Conservation (phyloP, 257 asterid genomes). For the Striga asiatica region DNA sequence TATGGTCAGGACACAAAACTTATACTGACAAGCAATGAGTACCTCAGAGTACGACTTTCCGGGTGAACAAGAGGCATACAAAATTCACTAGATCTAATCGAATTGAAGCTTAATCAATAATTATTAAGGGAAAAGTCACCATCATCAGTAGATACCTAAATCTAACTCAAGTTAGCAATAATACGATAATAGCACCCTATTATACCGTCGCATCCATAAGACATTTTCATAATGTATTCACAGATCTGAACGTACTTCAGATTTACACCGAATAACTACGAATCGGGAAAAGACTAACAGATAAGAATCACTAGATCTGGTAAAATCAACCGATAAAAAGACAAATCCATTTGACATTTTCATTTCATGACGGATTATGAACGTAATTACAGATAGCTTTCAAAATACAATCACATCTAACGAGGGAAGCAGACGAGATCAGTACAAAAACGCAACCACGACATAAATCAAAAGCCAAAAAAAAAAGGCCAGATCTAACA, state of each 20-base stretch:
- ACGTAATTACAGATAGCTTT: background rate
- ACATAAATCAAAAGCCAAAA: background rate
- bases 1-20: background rate
- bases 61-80: background rate
- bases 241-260: background rate
- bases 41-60: too few species aligned
- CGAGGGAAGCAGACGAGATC: background rate
- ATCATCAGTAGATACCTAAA: too few species aligned
- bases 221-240: background rate
- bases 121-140: too few species aligned
- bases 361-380: background rate
- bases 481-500: background rate
- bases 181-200: background rate
- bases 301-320: slow-evolving; percentile 1
- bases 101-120: background rate
- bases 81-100: background rate
- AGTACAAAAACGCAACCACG: background rate
- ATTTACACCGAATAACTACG: background rate
- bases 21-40: background rate
- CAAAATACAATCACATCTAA: background rate
- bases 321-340: background rate
- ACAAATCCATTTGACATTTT: background rate
- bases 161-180: too few species aligned
- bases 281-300: background rate
- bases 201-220: background rate